phyloP scores from a whole-genome alignment of 441 rosid species.

The Melastoma candidum region DNA sequence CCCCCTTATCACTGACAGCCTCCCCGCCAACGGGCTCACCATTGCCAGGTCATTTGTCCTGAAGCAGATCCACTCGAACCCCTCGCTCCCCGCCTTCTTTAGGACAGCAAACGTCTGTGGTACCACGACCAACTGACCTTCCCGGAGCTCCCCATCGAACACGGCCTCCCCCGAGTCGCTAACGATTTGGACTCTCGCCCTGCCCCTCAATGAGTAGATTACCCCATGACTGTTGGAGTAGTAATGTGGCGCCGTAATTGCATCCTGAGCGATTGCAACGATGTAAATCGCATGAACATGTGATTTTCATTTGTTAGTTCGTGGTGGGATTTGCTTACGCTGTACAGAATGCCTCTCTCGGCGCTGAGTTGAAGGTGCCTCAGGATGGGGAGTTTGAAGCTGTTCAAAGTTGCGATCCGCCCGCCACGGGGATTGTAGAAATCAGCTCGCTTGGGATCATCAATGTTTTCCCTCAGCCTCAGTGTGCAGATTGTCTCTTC shows the following conservation, averaged over 20 bases:
- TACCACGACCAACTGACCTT: constrained; percentile 21
- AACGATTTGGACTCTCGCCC: constrained; percentile 14
- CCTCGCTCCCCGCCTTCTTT: constrained; percentile 17
- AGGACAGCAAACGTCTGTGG: constrained; percentile 19
- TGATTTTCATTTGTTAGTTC: no score
- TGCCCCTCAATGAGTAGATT: constrained; percentile 14
- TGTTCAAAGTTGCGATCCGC: constrained; percentile 33
- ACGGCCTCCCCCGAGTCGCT: constrained; percentile 9
- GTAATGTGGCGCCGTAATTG: constrained; percentile 13
- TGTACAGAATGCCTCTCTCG: constrained; percentile 36
- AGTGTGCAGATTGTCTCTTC: constrained; percentile 45
- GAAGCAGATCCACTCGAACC: constrained; percentile 17
- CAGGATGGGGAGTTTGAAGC: constrained; percentile 38
- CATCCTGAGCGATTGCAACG: constrained; percentile 14
- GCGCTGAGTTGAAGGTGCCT: constrained; percentile 35
- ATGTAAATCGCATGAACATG: no score
- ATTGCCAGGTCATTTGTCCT: no score
- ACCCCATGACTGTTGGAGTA: constrained; percentile 20
- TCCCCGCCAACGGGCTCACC: no score
- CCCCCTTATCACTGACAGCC: no score
- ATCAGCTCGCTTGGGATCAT: constrained; percentile 33
- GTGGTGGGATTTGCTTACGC: constrained; percentile 12
- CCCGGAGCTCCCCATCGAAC: constrained; percentile 12
- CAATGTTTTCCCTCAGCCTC: constrained; percentile 27
- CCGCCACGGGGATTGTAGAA: constrained; percentile 43